Evolutionary conservation across 768 basidiomycete genomes (phyloP).

Genomic region (Hygrophoropsis aurantiaca): DNA sequence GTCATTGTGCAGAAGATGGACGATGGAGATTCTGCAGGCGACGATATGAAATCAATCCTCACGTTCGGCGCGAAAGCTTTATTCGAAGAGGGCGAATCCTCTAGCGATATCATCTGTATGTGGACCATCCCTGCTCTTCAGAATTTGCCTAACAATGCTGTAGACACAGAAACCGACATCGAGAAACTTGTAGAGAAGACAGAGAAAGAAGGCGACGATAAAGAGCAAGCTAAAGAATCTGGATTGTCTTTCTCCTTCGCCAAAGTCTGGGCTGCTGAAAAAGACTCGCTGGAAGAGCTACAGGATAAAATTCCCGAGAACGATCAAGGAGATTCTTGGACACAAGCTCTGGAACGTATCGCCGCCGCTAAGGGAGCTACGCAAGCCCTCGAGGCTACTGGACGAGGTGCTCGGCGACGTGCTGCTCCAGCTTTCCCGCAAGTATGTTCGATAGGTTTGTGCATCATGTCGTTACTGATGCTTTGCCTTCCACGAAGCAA

Average conservation of each 20-base stretch:
- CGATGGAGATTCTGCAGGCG: conserved; percentile 69
- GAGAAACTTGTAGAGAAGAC: conserved; percentile 86
- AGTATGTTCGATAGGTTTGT: conserved; percentile 13
- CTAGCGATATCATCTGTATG: conserved; percentile 71
- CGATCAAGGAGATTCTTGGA: conserved; percentile 80
- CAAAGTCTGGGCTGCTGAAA: conserved; percentile 87
- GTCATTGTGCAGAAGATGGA: conserved; percentile 97
- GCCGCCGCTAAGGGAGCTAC: conserved; percentile 40
- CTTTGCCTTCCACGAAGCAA: conserved; percentile 20
- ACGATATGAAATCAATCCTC: conserved; percentile 86
- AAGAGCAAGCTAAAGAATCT: conserved; percentile 48
- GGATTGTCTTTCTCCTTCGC: conserved; percentile 79
- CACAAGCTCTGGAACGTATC: conserved; percentile 57
- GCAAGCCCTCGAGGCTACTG: conserved; percentile 54
- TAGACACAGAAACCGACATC: conserved; percentile 80
- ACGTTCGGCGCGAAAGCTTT: conserved; percentile 86
- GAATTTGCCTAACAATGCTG: background rate
- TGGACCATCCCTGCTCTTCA: conserved; percentile 6
- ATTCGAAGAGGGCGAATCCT: conserved; percentile 61
- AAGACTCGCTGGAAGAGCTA: conserved; percentile 68
- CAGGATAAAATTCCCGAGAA: conserved; percentile 45
- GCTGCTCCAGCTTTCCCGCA: conserved; percentile 54
- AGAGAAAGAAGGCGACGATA: conserved; percentile 65
- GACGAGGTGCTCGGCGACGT: conserved; percentile 73
- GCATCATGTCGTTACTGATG: background rate